A percentile compares a stretch with the other conserved stretches of the same genome.
Evolutionary conservation across 129 eudicot species (phyloP).

Genomic region (Artemisia argyi): DNA sequence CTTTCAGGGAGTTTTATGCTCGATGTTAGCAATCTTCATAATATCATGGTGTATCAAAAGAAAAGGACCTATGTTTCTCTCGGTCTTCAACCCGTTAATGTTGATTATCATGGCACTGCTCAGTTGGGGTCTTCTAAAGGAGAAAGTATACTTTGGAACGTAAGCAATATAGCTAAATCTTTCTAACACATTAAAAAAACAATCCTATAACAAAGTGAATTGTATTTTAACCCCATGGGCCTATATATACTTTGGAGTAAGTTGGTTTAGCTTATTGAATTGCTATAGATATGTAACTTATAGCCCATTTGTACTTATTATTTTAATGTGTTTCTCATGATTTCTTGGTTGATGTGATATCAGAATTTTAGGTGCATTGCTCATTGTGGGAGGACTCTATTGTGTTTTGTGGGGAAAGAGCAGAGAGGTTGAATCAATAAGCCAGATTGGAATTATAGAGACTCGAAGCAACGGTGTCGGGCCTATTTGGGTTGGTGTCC

Average conservation of each 20-base stretch:
- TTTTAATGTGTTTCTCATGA: background rate
- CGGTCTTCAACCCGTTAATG: slow-evolving; percentile 78
- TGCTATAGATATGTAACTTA: too few relatives aligned
- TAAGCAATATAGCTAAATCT: slow-evolving; percentile 33
- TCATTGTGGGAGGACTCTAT: background rate
- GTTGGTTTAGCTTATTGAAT: too few relatives aligned
- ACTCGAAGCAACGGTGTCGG: too few relatives aligned
- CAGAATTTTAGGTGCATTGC: background rate
- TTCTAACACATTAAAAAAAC: too few relatives aligned
- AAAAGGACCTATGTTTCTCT: slow-evolving; percentile 84
- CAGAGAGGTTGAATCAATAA: background rate
- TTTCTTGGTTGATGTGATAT: background rate
- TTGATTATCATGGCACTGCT: slow-evolving; percentile 67
- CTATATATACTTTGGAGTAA: too few relatives aligned
- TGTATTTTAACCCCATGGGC: too few relatives aligned
- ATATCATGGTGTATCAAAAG: slow-evolving; percentile 83
- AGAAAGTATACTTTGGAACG: slow-evolving; percentile 77
- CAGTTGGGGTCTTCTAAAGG: slow-evolving; percentile 75
- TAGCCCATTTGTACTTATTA: too few relatives aligned
- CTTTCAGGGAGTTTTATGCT: slow-evolving; percentile 68
- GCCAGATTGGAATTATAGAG: slow-evolving; percentile 3
- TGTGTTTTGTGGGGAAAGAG: slow-evolving; percentile 4
- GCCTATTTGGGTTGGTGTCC: too few relatives aligned
- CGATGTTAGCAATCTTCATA: slow-evolving; percentile 52
- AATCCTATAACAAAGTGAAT: too few relatives aligned